These are phyloP conservation scores for Apodospora peruviana DNA, from an alignment of 495 filamentous ascomycete genomes.

Conservation along the genomic window DNA sequence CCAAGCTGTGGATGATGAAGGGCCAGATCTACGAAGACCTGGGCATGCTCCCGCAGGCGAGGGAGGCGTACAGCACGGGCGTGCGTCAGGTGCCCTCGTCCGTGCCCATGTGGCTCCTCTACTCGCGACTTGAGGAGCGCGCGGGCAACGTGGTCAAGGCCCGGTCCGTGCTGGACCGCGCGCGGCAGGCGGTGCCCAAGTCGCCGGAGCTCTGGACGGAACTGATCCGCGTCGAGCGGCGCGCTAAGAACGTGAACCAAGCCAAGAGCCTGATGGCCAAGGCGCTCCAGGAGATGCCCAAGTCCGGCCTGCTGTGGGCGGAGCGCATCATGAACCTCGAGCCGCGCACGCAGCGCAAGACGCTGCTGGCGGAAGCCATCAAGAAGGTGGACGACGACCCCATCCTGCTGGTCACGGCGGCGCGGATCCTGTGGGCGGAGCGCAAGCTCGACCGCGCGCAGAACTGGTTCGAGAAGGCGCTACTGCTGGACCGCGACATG, in stretches of 20 bases:
- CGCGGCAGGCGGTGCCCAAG: slow-evolving; percentile 79
- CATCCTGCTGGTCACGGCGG: slow-evolving; percentile 61
- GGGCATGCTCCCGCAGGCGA: slow-evolving; percentile 71
- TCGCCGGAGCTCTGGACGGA: slow-evolving; percentile 83
- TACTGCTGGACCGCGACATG: slow-evolving; percentile 74
- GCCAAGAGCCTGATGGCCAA: slow-evolving; percentile 88
- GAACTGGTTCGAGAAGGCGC: slow-evolving; percentile 95
- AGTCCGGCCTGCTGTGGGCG: slow-evolving; percentile 83
- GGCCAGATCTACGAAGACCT: slow-evolving; percentile 90
- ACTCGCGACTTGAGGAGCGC: slow-evolving; percentile 80
- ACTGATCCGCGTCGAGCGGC: slow-evolving; percentile 82
- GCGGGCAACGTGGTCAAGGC: slow-evolving; percentile 82
- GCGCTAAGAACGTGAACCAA: slow-evolving; percentile 75
- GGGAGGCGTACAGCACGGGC: slow-evolving; percentile 86
- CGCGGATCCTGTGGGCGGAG: slow-evolving; percentile 53
- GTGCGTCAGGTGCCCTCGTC: slow-evolving; percentile 80
- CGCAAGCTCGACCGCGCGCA: slow-evolving; percentile 83
- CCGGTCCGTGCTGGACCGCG: slow-evolving; percentile 85
- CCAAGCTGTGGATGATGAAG: slow-evolving; percentile 98
- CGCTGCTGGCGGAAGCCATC: slow-evolving; percentile 85
- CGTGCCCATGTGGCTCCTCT: slow-evolving; percentile 83
- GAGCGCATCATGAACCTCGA: slow-evolving; percentile 95
- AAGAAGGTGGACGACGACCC: slow-evolving; percentile 95
- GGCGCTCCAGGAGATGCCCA: slow-evolving; percentile 85
- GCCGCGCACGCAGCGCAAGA: slow-evolving; percentile 81